Base-by-base conservation (phyloP, 1,284 basidiomycete genomes). In the Ganoderma boninense region DNA sequence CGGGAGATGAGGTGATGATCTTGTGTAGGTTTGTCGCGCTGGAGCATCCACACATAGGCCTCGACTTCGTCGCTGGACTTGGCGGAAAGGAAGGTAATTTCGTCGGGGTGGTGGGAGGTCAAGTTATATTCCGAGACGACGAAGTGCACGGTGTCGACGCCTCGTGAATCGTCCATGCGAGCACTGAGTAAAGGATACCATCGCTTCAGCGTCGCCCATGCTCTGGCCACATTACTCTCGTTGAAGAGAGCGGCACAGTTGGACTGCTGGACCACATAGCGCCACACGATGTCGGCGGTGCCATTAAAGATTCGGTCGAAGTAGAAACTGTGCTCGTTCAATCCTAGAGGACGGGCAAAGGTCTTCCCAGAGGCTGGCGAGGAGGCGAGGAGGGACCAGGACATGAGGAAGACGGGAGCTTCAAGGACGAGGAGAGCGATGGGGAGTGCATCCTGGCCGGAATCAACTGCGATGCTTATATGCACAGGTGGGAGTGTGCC, bases 101-200 rank as follows among this genome's bases (percentile, higher is more conserved):
- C 87, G 18, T 74, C 81, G 8, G 80, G 77, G n/a, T 73, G 73
- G 59, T 76, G 72, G 13, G 69, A 64, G 23, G 69, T 67, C 66
- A 87, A 70, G 11, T 74, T 77, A 23, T 77, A 73, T 69, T 83
- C 81, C 26, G 79, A 76, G 43, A 88, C 80, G 38, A 83, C 75
- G 68, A 88, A 87, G 38, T 79, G 79, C 32, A 84, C 73, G 29
- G 73, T 64, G 14, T 76, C 74, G 29, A 76, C 70, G 38, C 78
- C 76, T 38, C 73, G 65, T 26, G 77, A 71, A 54, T 80, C 79
- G 54, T 82, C 79, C 16, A 87, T 73, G 2, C 70, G 78, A 26
- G 84, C 80, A 8, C 82, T 87, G 38, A 88, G 82, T 8, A 89
- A 79, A 7, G 87, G 87, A 71, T 82, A 87, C 57, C 79, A 80